Base-by-base conservation (phyloP, 164 flowering plant genomes). In the Santalum album region DNA sequence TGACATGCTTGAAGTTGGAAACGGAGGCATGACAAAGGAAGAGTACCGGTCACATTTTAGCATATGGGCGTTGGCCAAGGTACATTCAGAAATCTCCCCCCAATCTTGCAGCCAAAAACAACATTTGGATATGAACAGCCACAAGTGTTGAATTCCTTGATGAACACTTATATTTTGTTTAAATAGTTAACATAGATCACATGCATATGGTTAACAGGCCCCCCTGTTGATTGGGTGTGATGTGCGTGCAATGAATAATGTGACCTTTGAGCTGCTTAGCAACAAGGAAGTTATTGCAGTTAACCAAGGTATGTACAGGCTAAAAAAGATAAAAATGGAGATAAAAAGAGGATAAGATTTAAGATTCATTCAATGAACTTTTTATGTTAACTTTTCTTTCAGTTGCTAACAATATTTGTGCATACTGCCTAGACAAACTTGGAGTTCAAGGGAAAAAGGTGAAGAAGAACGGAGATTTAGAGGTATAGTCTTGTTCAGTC, bases 1-100 rank as follows among this genome's bases (percentile, higher is more conserved):
- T 16, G 89, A 86, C 69, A 86, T 88, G 95, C 83, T 89, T 35
- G 96, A 89, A 69, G 90, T 89, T 38, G 96, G 96, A 55, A 89
- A 89, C 54, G 87, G 96, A 25, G 90, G 90, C 38, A 83, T 89
- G 95, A 77, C 79, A 0, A 62, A 60, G 15, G 84, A 78, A 35
- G 96, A 88, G 58, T 88, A 88, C 35, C 74, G 89, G 12, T 74
- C 86, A 4, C 95, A 89, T 65, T 84, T 89, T 65, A 89, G 95
- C 78, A 86, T 89, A 43, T 89, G 95, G 92, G 95, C 91, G 54
- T 40, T 88, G 39, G 71, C 59, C 2, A 87, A 87, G 76, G 95
- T 87, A 0, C 14, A 15, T 38, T 3, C 0, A 11, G 15, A 11
- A 12, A 9, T 38, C 42, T 32, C 36, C 36, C 12, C 36, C 12